A percentile compares a stretch with the other conserved stretches of the same genome.
Evolutionary conservation across 371 early-diverging fungal genomes (phyloP).

Genomic region (Lichtheimia corymbifera): DNA sequence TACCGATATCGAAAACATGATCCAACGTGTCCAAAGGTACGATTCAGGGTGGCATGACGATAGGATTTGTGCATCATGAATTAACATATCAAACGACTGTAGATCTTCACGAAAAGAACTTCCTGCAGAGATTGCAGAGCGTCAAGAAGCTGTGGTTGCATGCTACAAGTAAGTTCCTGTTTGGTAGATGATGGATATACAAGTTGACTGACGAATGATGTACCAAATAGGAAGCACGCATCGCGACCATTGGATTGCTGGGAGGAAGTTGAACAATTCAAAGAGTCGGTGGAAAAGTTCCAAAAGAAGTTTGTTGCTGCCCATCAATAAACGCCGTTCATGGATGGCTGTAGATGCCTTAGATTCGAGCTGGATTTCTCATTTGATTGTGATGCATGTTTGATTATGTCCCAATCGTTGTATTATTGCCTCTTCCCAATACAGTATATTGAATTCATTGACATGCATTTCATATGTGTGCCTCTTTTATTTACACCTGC

Average conservation of each 20-base stretch:
- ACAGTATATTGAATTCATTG: too few relatives aligned
- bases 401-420: too few relatives aligned
- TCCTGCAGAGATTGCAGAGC: conserved; percentile 39
- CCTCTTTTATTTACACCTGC: too few relatives aligned
- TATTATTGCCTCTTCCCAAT: too few relatives aligned
- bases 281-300: conserved; percentile 52
- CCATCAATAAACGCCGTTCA: conserved; percentile 33
- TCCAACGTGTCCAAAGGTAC: conserved; percentile 50
- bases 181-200: neutral
- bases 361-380: too few relatives aligned
- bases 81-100: neutral
- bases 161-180: conserved; percentile 44
- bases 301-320: conserved; percentile 55
- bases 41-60: too few relatives aligned
- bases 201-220: neutral
- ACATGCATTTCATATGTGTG: too few relatives aligned
- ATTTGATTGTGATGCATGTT: too few relatives aligned
- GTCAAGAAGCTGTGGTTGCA: conserved; percentile 46
- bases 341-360: conserved; percentile 5
- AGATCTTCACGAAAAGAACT: conserved; percentile 43
- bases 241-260: conserved; percentile 67
- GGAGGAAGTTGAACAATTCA: conserved; percentile 68
- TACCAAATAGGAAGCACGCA: conserved; percentile 43
- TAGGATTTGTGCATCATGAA: too few relatives aligned
- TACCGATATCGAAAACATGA: conserved; percentile 49